Evolutionary conservation across 805 yeast species (phyloP), one percentile per base, ranked within the genome.

Genomic region (Dipodascopsis uninucleata): DNA sequence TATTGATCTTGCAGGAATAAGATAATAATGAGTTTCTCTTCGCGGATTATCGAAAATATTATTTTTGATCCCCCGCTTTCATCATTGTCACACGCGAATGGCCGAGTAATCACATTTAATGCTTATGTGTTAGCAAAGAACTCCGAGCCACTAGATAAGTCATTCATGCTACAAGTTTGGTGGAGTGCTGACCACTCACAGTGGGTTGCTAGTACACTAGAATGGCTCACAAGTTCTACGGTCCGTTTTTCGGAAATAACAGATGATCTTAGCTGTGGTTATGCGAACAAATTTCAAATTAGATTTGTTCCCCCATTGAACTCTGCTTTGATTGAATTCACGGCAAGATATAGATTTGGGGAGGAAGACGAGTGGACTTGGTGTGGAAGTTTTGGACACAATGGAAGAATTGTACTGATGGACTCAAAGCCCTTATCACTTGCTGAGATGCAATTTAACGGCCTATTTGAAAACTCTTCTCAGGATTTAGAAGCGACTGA

Each of bases 271-370:
- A 21, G 16, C 14, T 22, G 22, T 5, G 25, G 23, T 10, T 9
- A 21, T 9, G 37, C 31, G 9, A 33, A 17, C 10, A 34, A 36
- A 31, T 48, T 22, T 25, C 14, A 31, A 7, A 31, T 43, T 17
- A 28, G 34, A 33, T 38, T 50, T 18, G 48, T 48, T 16, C 55
- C 55, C 18, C 53, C 55, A 5, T 14, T 23, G 6, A 41, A 14
- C 20, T 41, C 49, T 10, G 26, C 18, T 4, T 23, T 28, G 4
- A 14, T 50, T 17, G 48, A 47, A 16, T 50, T 42, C 32, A 50
- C 55, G n/a, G 53, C 55, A 5, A 28, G 55, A 25, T 49, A 48
- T 32, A 18, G 48, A n/a, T 24, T 43, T 9, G 20, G 8, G 5
- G 18, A 23, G 3, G 20, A 12, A 1, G 28, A 35, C n/a, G 48